A percentile compares a stretch with the other conserved stretches of the same genome.
Conservation (phyloP, 345 rosid species). For the Mangifera indica region DNA sequence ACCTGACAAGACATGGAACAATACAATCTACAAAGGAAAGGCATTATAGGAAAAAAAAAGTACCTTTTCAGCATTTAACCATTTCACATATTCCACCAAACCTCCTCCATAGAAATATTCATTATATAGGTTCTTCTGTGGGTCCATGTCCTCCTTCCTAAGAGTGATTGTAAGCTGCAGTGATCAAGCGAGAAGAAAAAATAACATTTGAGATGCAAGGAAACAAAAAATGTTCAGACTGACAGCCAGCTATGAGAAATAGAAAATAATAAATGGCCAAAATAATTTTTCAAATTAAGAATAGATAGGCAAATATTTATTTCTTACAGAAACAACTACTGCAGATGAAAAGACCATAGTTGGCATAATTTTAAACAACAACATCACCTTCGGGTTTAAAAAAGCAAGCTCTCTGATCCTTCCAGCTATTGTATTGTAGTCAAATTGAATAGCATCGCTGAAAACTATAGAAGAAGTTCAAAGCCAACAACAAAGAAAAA, state of each 20-base stretch:
- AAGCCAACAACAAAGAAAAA: slow-evolving; percentile 15
- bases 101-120: slow-evolving; percentile 88
- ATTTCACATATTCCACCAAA: slow-evolving; percentile 81
- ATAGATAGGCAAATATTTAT: neutral
- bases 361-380: slow-evolving; percentile 7
- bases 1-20: neutral
- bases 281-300: neutral
- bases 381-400: slow-evolving; percentile 78
- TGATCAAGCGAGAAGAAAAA: slow-evolving; percentile 11
- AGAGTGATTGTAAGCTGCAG: slow-evolving; percentile 76
- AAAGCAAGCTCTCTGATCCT: slow-evolving; percentile 97
- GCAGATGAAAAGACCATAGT: neutral
- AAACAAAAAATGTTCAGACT: slow-evolving; percentile 12
- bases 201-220: slow-evolving; percentile 3
- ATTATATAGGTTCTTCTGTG: slow-evolving; percentile 54
- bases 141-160: slow-evolving; percentile 56
- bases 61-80: slow-evolving; percentile 93
- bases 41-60: neutral
- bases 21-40: neutral
- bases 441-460: slow-evolving; percentile 83
- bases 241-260: neutral
- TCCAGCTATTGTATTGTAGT: slow-evolving; percentile 79
- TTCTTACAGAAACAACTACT: neutral
- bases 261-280: slow-evolving; percentile 7
- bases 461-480: slow-evolving; percentile 53